phyloP scores from a whole-genome alignment of 2,329 filamentous ascomycete species.

The Aspergillus sp. region DNA sequence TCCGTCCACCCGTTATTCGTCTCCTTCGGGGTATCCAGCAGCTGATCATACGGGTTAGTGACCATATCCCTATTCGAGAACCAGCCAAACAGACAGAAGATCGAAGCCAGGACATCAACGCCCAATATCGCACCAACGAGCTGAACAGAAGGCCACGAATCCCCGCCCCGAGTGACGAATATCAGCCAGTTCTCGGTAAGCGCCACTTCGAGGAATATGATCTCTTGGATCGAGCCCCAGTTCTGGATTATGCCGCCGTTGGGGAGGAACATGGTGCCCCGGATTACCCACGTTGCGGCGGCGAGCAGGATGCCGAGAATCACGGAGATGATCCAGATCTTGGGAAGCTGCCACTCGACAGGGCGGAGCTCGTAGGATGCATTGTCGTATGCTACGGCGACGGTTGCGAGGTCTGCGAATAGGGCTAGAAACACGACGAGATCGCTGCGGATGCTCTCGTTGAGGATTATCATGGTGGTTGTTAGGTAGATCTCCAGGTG shows the following conservation, averaged over 20 bases:
- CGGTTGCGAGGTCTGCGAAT: conserved; percentile 77
- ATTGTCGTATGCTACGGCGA: conserved; percentile 79
- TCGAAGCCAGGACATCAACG: conserved; percentile 69
- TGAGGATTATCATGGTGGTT: conserved; percentile 76
- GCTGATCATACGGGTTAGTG: conserved; percentile 29
- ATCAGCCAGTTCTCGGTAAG: conserved; percentile 96
- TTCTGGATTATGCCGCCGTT: conserved; percentile 73
- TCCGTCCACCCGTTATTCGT: conserved; percentile 57
- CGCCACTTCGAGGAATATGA: conserved; percentile 85
- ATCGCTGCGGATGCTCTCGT: conserved; percentile 72
- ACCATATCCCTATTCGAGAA: conserved; percentile 55
- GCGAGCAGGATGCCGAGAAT: conserved; percentile 67
- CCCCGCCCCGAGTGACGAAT: conserved; percentile 83
- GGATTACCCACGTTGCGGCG: conserved; percentile 70
- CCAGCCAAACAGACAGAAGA: conserved; percentile 77
- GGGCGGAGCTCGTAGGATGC: conserved; percentile 73
- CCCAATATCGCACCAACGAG: conserved; percentile 68
- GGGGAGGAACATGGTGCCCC: conserved; percentile 67
- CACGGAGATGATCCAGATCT: conserved; percentile 71
- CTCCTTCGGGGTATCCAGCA: conserved; percentile 15
- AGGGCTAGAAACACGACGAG: conserved; percentile 77
- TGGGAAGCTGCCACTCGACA: conserved; percentile 78
- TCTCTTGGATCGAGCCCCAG: conserved; percentile 72
- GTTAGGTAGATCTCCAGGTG: conserved; percentile 76
- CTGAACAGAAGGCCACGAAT: conserved; percentile 73